phyloP scores from a whole-genome alignment of 129 eudicot species.

The Flaveria bidentis region DNA sequence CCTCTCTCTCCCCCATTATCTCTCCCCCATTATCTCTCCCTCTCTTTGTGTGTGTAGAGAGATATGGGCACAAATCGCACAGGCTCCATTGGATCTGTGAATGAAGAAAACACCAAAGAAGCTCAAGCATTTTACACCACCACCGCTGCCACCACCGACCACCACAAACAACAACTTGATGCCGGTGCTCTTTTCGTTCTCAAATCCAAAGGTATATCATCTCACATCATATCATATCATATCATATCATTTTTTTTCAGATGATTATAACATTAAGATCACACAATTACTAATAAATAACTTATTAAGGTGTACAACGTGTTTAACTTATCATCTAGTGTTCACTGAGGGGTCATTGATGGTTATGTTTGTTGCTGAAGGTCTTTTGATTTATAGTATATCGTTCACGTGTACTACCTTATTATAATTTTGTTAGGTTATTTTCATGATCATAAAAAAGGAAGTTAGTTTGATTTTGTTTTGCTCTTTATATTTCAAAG shows the following conservation, averaged over 20 bases:
- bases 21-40: not conserved
- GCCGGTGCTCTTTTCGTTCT: constrained; percentile 98
- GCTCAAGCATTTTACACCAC: constrained; percentile 27
- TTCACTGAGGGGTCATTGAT: too few relatives aligned
- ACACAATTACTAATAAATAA: too few relatives aligned
- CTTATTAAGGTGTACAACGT: too few relatives aligned
- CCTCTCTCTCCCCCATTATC: not conserved
- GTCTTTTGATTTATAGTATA: too few relatives aligned
- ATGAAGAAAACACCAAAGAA: constrained; percentile 23
- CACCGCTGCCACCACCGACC: not conserved
- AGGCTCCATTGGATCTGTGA: constrained; percentile 34
- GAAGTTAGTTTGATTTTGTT: too few relatives aligned
- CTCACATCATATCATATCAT: not conserved
- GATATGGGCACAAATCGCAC: constrained; percentile 32
- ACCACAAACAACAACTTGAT: constrained; percentile 45
- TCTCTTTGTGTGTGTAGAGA: not conserved
- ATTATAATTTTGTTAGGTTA: too few relatives aligned
- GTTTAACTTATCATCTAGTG: too few relatives aligned
- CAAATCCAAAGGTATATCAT: constrained; percentile 73
- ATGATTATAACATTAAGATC: not conserved
- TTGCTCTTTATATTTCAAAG: too few relatives aligned
- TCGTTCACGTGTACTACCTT: too few relatives aligned
- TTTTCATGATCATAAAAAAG: too few relatives aligned
- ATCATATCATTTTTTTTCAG: not conserved
- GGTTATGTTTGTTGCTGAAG: too few relatives aligned